Percentiles rank a stretch among this genome's conserved stretches.
These are phyloP conservation scores for Solanum medicagineum DNA, from an alignment of 257 asterid genomes.

Conservation along the genomic window DNA sequence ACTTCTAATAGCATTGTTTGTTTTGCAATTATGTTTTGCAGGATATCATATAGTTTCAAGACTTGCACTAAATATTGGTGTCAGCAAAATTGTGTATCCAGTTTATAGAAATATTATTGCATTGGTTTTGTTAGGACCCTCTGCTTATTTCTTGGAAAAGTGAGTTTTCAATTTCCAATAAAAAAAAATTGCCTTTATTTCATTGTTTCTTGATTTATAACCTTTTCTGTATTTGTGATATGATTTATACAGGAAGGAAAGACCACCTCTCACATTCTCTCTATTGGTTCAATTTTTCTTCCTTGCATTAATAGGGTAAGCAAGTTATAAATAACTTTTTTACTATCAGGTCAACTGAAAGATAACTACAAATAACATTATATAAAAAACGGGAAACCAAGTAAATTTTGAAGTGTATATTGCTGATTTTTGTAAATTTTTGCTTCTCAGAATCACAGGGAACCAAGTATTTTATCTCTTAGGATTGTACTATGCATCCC, in stretches of 20 bases:
- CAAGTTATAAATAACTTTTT: background rate
- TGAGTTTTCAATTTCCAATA: slow-evolving; percentile 6
- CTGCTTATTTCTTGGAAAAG: slow-evolving; percentile 75
- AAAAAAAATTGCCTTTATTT: background rate
- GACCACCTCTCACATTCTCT: slow-evolving; percentile 76
- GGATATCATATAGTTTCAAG: slow-evolving; percentile 86
- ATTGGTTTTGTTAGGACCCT: slow-evolving; percentile 54
- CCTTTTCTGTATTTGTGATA: background rate
- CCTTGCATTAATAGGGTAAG: slow-evolving; percentile 72
- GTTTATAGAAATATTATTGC: slow-evolving; percentile 76
- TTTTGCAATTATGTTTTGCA: slow-evolving; percentile 71
- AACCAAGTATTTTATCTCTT: slow-evolving; percentile 75
- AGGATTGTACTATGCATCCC: slow-evolving; percentile 73
- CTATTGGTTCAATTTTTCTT: slow-evolving; percentile 66
- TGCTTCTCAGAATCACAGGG: slow-evolving; percentile 51
- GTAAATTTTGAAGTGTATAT: background rate
- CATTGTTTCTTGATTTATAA: background rate
- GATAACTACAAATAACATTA: background rate
- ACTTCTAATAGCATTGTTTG: slow-evolving; percentile 51
- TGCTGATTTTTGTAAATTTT: background rate
- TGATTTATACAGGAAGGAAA: slow-evolving; percentile 49
- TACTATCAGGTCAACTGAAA: background rate
- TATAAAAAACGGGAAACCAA: background rate
- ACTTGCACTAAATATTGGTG: slow-evolving; percentile 74
- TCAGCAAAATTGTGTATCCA: slow-evolving; percentile 82